Percentiles rank a stretch among this genome's conserved stretches.
Evolutionary conservation across 345 rosid species (phyloP).

Genomic region (Citrus inodora): DNA sequence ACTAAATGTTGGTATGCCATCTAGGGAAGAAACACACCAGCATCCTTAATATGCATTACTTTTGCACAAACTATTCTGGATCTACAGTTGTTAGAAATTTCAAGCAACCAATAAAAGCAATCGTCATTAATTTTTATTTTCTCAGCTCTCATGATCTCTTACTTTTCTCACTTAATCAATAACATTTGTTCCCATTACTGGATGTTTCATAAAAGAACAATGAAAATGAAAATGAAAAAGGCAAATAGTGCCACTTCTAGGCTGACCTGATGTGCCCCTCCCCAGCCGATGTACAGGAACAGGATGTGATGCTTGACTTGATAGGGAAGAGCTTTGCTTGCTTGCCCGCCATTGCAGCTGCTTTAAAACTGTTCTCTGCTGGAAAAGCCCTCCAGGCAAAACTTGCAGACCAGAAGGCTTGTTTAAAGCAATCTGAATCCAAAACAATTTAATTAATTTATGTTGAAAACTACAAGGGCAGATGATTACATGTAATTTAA

Average conservation of each 20-base stretch:
- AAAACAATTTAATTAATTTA: conserved; percentile 9
- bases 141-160: conserved; percentile 4
- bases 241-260: neutral
- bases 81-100: neutral
- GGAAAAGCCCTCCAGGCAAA: conserved; percentile 90
- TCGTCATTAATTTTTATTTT: neutral
- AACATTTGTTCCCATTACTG: neutral
- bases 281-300: conserved; percentile 92
- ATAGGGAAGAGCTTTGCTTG: conserved; percentile 25
- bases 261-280: conserved; percentile 87
- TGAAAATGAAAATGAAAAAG: neutral
- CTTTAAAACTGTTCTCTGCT: conserved; percentile 77
- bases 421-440: conserved; percentile 70
- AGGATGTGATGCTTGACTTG: conserved; percentile 45
- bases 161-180: neutral
- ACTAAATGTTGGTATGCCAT: neutral
- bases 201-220: neutral
- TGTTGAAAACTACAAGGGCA: neutral
- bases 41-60: neutral
- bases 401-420: conserved; percentile 96
- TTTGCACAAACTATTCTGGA: neutral
- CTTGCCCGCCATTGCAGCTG: conserved; percentile 69
- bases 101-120: neutral
- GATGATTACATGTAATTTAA: neutral
- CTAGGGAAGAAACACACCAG: neutral